These are phyloP conservation scores for Pleurotus eryngii DNA, from an alignment of 768 basidiomycete species.

Conservation along the genomic window DNA sequence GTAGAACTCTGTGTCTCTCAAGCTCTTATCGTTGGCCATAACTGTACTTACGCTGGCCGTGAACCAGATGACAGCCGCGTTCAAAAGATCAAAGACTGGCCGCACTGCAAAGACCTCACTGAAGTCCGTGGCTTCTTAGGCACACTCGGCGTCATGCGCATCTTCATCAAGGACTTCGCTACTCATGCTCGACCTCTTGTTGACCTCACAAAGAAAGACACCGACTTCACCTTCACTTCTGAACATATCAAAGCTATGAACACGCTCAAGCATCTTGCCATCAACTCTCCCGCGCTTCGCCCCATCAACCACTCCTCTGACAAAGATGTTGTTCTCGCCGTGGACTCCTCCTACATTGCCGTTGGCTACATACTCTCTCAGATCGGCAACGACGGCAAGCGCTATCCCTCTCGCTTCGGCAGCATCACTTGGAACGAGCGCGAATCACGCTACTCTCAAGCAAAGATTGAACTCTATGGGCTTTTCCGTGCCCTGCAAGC, in stretches of 20 bases:
- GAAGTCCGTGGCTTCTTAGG: slow-evolving; percentile 27
- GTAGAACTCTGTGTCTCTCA: slow-evolving; percentile 5
- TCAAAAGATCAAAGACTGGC: slow-evolving; percentile 26
- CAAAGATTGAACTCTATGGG: slow-evolving; percentile 32
- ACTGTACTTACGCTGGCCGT: slow-evolving; percentile 28
- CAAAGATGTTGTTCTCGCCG: slow-evolving; percentile 28
- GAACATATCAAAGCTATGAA: slow-evolving; percentile 7
- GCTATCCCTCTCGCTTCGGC: slow-evolving; percentile 28
- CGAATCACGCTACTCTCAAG: slow-evolving; percentile 27
- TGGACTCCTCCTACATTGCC: slow-evolving; percentile 31
- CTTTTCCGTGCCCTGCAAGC: slow-evolving; percentile 21
- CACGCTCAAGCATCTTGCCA: slow-evolving; percentile 6
- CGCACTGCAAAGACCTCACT: slow-evolving; percentile 12
- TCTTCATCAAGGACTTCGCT: slow-evolving; percentile 27
- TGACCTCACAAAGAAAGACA: slow-evolving; percentile 21
- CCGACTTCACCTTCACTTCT: slow-evolving; percentile 17
- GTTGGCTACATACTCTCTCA: slow-evolving; percentile 38
- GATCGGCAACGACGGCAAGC: slow-evolving; percentile 14
- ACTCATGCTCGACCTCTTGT: slow-evolving; percentile 18
- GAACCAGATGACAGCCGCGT: slow-evolving; percentile 24
- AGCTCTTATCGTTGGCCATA: slow-evolving; percentile 19
- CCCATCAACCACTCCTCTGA: slow-evolving; percentile 20
- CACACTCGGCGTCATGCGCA: slow-evolving; percentile 16
- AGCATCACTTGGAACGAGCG: slow-evolving; percentile 34
- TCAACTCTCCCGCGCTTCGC: slow-evolving; percentile 12